Percentiles rank a stretch among this genome's conserved stretches.
phyloP scores from a whole-genome alignment of 1,284 basidiomycete species.

The Bjerkandera adusta region DNA sequence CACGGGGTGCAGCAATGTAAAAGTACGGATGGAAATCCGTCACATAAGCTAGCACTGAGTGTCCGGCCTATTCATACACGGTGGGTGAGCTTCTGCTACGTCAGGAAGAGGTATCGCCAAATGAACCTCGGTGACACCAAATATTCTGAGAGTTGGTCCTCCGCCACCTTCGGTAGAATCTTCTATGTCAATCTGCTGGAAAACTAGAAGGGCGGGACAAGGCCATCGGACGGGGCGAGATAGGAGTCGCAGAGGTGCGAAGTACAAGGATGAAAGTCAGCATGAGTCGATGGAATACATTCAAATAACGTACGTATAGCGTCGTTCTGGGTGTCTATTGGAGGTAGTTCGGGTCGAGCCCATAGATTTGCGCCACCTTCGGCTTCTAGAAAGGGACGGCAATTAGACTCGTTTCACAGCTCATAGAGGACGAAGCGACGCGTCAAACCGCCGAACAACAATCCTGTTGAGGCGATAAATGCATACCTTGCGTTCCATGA shows the following conservation, averaged over 20 bases:
- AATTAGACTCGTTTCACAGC: no score
- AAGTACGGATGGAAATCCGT: constrained; percentile 89
- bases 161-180: constrained; percentile 54
- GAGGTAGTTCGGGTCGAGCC: constrained; percentile 65
- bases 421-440: no score
- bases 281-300: no score
- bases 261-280: not conserved
- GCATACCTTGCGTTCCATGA: constrained; percentile 43
- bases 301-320: constrained; percentile 49
- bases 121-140: constrained; percentile 82
- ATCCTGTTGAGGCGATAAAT: no score
- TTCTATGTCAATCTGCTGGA: constrained; percentile 94
- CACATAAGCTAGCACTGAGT: constrained; percentile 85
- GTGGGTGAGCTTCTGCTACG: no score
- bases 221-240: no score
- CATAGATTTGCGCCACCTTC: constrained; percentile 79
- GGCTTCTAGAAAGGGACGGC: constrained; percentile 40
- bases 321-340: constrained; percentile 60
- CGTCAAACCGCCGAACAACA: no score
- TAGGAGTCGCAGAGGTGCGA: no score
- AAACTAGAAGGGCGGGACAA: constrained; percentile 47
- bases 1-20: constrained; percentile 83
- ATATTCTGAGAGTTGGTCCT: constrained; percentile 68
- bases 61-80: constrained; percentile 71
- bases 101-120: no score